A percentile compares a stretch with the other conserved stretches of the same genome.
phyloP scores from a whole-genome alignment of 2,329 filamentous ascomycete species.

The Phaeophleospora eucalypticola region DNA sequence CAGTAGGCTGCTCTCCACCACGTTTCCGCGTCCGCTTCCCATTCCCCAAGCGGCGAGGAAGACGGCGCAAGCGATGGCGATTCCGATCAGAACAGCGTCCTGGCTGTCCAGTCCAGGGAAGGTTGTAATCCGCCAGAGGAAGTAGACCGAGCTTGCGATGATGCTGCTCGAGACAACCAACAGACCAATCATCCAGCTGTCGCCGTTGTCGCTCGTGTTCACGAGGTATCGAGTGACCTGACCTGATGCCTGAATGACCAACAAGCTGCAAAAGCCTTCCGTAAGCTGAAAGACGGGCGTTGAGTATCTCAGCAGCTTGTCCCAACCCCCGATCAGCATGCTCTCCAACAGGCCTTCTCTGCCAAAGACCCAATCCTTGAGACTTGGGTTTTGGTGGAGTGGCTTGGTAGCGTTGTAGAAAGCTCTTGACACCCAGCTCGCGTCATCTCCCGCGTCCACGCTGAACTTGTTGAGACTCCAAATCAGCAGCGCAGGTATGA shows the following conservation, averaged over 20 bases:
- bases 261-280: conserved; percentile 92
- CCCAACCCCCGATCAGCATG: conserved; percentile 79
- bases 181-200: conserved; percentile 94
- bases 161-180: conserved; percentile 84
- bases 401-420: conserved; percentile 34
- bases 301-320: conserved; percentile 81
- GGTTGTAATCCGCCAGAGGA: conserved; percentile 88
- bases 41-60: conserved; percentile 94
- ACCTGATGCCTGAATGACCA: conserved; percentile 91
- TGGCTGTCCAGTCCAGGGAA: conserved; percentile 92
- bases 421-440: conserved; percentile 72
- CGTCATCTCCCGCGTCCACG: conserved; percentile 69
- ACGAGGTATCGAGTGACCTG: conserved; percentile 94
- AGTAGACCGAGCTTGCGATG: conserved; percentile 91
- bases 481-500: conserved; percentile 82
- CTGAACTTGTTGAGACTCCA: conserved; percentile 96
- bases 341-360: conserved; percentile 75
- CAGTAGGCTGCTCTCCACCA: conserved; percentile 87
- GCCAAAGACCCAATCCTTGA: conserved; percentile 86
- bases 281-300: conserved; percentile 90
- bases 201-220: conserved; percentile 79
- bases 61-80: conserved; percentile 85
- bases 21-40: conserved; percentile 86
- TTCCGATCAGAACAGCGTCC: conserved; percentile 87
- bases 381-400: conserved; percentile 53